These are phyloP conservation scores for Thalassiosira profunda DNA, from an alignment of 108 stramenopile genomes.

Conservation along the genomic window DNA sequence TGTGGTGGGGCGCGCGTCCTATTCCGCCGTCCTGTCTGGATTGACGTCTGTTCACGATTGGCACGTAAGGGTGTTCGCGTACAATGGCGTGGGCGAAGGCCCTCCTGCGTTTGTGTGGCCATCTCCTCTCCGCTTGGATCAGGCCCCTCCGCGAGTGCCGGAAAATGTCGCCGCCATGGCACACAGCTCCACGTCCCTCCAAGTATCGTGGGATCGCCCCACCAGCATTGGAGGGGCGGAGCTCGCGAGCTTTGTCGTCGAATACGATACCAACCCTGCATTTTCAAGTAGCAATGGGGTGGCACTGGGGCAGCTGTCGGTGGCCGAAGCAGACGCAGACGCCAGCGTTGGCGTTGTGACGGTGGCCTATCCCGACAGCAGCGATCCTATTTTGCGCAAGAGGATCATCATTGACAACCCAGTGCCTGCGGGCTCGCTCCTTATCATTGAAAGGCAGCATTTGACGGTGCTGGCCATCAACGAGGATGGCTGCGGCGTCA, in stretches of 20 bases:
- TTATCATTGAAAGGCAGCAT: slow-evolving; percentile 25
- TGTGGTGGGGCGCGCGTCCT: slow-evolving; percentile 47
- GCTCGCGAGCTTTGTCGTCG: slow-evolving; percentile 37
- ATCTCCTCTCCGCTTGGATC: slow-evolving; percentile 36
- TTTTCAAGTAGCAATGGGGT: slow-evolving; percentile 41
- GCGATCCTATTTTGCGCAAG: slow-evolving; percentile 24
- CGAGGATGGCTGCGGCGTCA: slow-evolving; percentile 26
- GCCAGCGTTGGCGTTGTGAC: slow-evolving; percentile 33
- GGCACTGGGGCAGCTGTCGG: slow-evolving; percentile 36
- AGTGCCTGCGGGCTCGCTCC: slow-evolving; percentile 18
- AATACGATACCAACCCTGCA: slow-evolving; percentile 51
- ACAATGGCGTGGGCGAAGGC: slow-evolving; percentile 76
- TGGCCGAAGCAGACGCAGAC: slow-evolving; percentile 26
- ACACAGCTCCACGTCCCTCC: slow-evolving; percentile 38
- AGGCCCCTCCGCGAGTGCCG: slow-evolving; percentile 45
- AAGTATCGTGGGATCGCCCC: slow-evolving; percentile 65
- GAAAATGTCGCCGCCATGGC: slow-evolving; percentile 35
- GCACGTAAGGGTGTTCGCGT: slow-evolving; percentile 82
- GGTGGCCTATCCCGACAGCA: slow-evolving; percentile 31
- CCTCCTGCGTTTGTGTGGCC: slow-evolving; percentile 44
- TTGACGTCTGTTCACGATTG: slow-evolving; percentile 61
- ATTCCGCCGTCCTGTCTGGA: slow-evolving; percentile 43
- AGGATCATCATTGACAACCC: slow-evolving; percentile 33
- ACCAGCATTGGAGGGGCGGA: slow-evolving; percentile 44
- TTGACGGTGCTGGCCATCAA: slow-evolving; percentile 33